phyloP scores from a whole-genome alignment of 805 yeast species.

The Wickerhamomyces canadensis region DNA sequence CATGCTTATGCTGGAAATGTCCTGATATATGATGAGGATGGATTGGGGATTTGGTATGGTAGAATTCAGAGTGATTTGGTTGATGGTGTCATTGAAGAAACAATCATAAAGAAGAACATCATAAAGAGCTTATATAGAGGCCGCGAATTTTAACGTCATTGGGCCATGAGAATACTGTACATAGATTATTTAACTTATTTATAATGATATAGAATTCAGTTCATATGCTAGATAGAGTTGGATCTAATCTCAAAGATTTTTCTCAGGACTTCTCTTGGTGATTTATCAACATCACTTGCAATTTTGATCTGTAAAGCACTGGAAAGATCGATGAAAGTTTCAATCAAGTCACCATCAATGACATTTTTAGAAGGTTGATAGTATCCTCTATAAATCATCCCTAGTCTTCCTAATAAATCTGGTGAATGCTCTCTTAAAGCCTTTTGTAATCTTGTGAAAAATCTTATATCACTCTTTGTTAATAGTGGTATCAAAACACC shows the following conservation, averaged over 20 bases:
- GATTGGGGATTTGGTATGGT: constrained; percentile 63
- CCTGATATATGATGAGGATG: constrained; percentile 42
- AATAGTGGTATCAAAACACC: constrained; percentile 69
- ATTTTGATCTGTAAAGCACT: constrained; percentile 16
- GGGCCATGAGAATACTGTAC: no score
- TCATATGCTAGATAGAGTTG: constrained; percentile 11
- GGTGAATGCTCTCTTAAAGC: constrained; percentile 28
- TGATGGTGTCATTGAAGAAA: constrained; percentile 57
- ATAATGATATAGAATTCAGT: background rate
- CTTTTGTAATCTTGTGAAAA: constrained; percentile 50
- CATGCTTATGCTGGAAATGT: constrained; percentile 85
- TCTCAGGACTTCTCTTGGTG: constrained; percentile 43
- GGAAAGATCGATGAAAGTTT: constrained; percentile 28
- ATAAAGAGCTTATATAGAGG: constrained; percentile 58
- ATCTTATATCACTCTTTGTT: constrained; percentile 54
- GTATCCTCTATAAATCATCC: constrained; percentile 63
- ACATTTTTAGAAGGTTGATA: constrained; percentile 74
- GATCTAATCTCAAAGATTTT: constrained; percentile 48
- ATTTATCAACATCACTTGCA: constrained; percentile 35
- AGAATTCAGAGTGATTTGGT: constrained; percentile 60
- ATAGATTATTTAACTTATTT: no score
- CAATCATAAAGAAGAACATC: constrained; percentile 42
- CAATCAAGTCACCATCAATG: constrained; percentile 87
- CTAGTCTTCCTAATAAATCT: constrained; percentile 54
- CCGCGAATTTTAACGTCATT: background rate